Conservation (phyloP, 352 stramenopile species). For the Globisporangium polare region DNA sequence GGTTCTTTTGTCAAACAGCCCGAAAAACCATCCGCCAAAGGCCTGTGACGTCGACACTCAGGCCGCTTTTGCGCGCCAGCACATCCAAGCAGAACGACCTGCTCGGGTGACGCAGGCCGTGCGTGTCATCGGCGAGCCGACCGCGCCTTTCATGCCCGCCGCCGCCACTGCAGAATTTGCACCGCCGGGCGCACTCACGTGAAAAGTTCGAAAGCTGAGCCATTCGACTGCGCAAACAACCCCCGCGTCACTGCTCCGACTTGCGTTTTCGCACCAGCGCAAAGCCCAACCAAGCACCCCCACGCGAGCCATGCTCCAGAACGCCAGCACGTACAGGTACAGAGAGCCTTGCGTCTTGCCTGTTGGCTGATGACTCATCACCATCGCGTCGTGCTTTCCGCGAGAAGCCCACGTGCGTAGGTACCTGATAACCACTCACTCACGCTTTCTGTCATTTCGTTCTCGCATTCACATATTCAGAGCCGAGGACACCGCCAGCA, state of each 20-base stretch:
- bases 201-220: background rate
- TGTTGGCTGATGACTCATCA: constrained; percentile 1
- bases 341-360: background rate
- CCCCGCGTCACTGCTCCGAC: background rate
- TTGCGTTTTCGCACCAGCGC: background rate
- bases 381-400: background rate
- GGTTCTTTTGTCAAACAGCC: constrained; percentile 3
- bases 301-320: background rate
- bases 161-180: constrained; percentile 6
- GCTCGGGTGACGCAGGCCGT: background rate
- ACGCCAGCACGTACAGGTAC: background rate
- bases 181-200: background rate
- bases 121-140: background rate
- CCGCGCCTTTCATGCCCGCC: background rate
- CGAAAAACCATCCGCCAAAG: background rate
- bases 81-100: background rate
- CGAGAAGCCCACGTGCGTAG: constrained; percentile 4
- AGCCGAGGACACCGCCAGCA: background rate
- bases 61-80: background rate
- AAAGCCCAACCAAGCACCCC: too few relatives aligned
- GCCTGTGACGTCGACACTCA: constrained; percentile 1
- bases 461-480: background rate
- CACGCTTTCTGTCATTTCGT: background rate
- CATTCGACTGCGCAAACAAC: constrained; percentile 6
- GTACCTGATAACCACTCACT: background rate